Percentiles rank a stretch among this genome's conserved stretches.
Evolutionary conservation across 768 basidiomycete genomes (phyloP).

Genomic region (Termitomyces sp.): DNA sequence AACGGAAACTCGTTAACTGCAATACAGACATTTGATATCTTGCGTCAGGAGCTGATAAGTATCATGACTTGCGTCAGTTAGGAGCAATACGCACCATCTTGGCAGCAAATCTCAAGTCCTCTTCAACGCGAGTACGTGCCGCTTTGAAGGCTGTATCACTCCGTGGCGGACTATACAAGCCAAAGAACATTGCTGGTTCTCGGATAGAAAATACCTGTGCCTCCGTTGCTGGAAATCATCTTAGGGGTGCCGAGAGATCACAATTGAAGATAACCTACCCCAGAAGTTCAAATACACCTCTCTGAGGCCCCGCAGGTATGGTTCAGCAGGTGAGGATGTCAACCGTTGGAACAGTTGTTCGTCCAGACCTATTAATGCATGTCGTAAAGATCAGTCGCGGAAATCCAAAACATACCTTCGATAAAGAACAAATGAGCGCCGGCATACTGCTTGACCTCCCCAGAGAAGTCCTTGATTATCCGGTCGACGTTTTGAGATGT

Average conservation of each 20-base stretch:
- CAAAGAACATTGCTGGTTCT: constrained; percentile 78
- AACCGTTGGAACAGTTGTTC: constrained; percentile 75
- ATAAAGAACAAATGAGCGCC: constrained; percentile 90
- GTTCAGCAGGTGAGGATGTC: constrained; percentile 69
- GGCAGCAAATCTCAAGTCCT: constrained; percentile 75
- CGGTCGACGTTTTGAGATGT: constrained; percentile 92
- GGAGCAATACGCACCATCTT: constrained; percentile 47
- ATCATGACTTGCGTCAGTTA: not conserved
- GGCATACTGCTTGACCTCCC: constrained; percentile 60
- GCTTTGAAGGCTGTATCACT: constrained; percentile 58
- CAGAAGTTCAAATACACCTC: constrained; percentile 93
- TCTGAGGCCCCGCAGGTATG: constrained; percentile 67
- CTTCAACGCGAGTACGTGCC: constrained; percentile 74
- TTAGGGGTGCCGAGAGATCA: not conserved
- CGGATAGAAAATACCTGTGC: constrained; percentile 80
- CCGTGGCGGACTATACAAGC: constrained; percentile 81
- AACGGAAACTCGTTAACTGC: constrained; percentile 88
- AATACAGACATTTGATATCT: constrained; percentile 89
- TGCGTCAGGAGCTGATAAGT: constrained; percentile 2
- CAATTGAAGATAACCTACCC: constrained; percentile 47
- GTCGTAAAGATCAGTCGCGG: not conserved
- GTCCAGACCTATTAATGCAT: constrained; percentile 51
- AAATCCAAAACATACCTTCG: constrained; percentile 46
- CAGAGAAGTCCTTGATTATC: constrained; percentile 77
- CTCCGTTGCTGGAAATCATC: constrained; percentile 59